Conservation (phyloP, 2,329 filamentous ascomycete species). For the Aspergillus aculeatinus region DNA sequence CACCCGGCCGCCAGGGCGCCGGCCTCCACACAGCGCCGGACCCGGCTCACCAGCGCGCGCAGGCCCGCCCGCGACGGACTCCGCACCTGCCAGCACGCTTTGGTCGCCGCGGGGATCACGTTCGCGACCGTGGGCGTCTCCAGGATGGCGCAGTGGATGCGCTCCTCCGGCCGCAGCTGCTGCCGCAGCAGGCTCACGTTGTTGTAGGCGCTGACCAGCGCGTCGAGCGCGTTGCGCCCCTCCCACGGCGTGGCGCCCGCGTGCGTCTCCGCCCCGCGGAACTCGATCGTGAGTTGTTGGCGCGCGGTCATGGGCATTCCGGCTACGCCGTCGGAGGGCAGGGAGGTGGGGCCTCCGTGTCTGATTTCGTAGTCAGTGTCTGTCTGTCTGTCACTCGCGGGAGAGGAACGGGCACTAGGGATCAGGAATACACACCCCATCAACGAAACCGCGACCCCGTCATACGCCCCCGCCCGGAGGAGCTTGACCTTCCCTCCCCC, state of each 20-base stretch:
- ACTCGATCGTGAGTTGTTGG: constrained; percentile 31
- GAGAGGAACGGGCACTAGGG: constrained; percentile 16
- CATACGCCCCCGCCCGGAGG: constrained; percentile 40
- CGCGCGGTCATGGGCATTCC: constrained; percentile 20
- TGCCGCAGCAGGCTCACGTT: constrained; percentile 52
- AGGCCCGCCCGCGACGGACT: not conserved
- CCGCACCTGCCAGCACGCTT: constrained; percentile 24
- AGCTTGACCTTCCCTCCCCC: constrained; percentile 34
- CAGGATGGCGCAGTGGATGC: constrained; percentile 52
- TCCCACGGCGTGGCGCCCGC: constrained; percentile 54
- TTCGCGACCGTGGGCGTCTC: constrained; percentile 53
- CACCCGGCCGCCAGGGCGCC: constrained; percentile 27
- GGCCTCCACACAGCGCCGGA: constrained; percentile 2
- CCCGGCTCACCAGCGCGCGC: not conserved
- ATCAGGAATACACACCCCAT: constrained; percentile 31
- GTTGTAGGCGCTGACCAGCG: constrained; percentile 45
- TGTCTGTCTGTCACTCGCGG: not conserved
- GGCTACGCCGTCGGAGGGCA: constrained; percentile 2
- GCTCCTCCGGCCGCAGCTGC: constrained; percentile 51
- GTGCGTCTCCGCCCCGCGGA: constrained; percentile 52
- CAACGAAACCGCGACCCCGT: constrained; percentile 29
- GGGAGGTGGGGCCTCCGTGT: too few species aligned
- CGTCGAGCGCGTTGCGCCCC: constrained; percentile 58
- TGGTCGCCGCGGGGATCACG: constrained; percentile 52
- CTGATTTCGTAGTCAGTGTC: not conserved